Evolutionary conservation across 1,139 yeast species (phyloP), one percentile per base, ranked within the genome.

Genomic region (Magnusiomyces tetraspermus): DNA sequence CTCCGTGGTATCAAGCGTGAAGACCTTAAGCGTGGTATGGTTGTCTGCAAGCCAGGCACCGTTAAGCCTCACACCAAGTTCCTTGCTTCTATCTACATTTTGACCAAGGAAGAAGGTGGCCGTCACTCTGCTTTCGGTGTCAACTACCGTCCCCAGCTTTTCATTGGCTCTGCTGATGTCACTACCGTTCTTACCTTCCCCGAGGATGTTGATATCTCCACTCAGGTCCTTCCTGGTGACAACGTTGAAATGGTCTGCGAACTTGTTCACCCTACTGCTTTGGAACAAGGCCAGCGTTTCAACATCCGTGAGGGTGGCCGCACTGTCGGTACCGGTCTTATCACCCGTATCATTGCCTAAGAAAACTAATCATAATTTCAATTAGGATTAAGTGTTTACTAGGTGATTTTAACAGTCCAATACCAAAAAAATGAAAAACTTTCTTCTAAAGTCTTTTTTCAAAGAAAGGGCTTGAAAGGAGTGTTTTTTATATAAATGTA

Each of bases 261-360:
- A 69, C 79, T 92, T 70, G 83, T 85, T 61, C 88, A 82, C 76
- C 92, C 96, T 70, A 87, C 95, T 63, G 96, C 97, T 61, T 70
- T 94, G 62, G 98, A 92, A 78, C 83, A 85, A 66, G 95, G 95
- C 73, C 96, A 89, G 78, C 87, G 97, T 76, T 92, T 92, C 85
- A 92, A 92, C 82, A 80, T 92, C 71, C 94, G 99, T 83, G 99
- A 92, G 78, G 97, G 98, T 76, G 97, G 97, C 71, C 87, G 84
- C 77, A 92, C 98, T 60, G 97, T 92, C 63, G 98, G 97, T 73
- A 92, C 98, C 64, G 98, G 98, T 77, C 77, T 92, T 76, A 82
- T 92, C 65, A 92, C 98, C 67, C 85, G 96, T 76, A 85, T 92
- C 72, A 73, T 88, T 64, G 96, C 86, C 74, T 82, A 69, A 63